These are phyloP conservation scores for Neofusicoccum umdonicola DNA, from an alignment of 2,329 filamentous ascomycete genomes.

Conservation along the genomic window DNA sequence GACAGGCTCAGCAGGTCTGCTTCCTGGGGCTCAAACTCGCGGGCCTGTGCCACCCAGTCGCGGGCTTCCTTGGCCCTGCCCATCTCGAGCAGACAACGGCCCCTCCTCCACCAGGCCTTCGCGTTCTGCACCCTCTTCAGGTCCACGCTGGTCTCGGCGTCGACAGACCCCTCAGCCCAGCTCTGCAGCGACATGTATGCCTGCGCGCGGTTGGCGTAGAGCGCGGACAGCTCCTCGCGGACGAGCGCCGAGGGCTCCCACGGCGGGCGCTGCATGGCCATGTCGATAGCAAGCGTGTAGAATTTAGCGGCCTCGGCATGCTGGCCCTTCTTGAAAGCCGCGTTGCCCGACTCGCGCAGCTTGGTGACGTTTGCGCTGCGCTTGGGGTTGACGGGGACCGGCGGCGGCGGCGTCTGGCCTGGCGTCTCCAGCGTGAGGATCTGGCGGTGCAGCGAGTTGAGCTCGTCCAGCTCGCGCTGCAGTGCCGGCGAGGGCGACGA, in stretches of 20 bases:
- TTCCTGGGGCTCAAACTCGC: conserved; percentile 75
- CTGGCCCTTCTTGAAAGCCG: conserved; percentile 73
- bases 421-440: conserved; percentile 66
- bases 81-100: conserved; percentile 88
- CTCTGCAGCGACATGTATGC: conserved; percentile 77
- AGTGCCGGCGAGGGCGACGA: conserved; percentile 40
- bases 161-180: conserved; percentile 84
- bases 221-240: conserved; percentile 74
- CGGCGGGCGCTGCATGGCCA: conserved; percentile 75
- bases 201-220: conserved; percentile 87
- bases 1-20: conserved; percentile 38
- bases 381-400: conserved; percentile 89
- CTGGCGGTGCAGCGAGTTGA: conserved; percentile 76
- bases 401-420: conserved; percentile 72
- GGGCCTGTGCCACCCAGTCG: conserved; percentile 70
- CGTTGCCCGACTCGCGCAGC: conserved; percentile 84
- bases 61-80: conserved; percentile 76
- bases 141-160: conserved; percentile 86
- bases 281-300: conserved; percentile 83
- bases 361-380: conserved; percentile 84
- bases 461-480: conserved; percentile 56
- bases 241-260: conserved; percentile 88
- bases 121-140: conserved; percentile 82
- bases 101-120: conserved; percentile 92
- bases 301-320: conserved; percentile 74